Percentiles rank a stretch among this genome's conserved stretches.
Evolutionary conservation across 768 basidiomycete genomes (phyloP).

Genomic region (Pleurotus cornucopiae): DNA sequence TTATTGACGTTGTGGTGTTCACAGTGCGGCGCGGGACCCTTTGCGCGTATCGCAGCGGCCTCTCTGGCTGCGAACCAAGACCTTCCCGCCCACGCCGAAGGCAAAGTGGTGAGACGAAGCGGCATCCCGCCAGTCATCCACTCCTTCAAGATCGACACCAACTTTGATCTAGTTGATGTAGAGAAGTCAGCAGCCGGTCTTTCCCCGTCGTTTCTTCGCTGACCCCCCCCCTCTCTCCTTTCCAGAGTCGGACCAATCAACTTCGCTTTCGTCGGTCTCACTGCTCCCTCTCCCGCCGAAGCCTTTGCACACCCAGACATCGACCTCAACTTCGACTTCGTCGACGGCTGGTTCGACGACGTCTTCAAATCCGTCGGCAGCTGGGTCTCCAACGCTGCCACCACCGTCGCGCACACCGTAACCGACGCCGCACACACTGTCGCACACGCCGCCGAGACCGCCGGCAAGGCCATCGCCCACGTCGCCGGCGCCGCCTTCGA

Average conservation of each 20-base stretch:
- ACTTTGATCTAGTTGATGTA: constrained; percentile 24
- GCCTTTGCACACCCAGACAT: background rate
- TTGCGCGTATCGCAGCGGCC: no score
- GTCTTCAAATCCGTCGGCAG: no score
- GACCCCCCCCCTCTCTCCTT: no score
- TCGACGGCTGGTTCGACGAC: constrained; percentile 14
- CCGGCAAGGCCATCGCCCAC: background rate
- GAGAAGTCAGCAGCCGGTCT: constrained; percentile 11
- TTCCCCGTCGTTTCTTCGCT: background rate
- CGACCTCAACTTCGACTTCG: constrained; percentile 10
- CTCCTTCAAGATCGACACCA: constrained; percentile 27
- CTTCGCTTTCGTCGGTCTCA: constrained; percentile 12
- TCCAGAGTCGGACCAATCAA: background rate
- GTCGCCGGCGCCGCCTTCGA: no score
- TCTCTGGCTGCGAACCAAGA: constrained; percentile 27
- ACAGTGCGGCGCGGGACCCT: no score
- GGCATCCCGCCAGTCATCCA: constrained; percentile 22
- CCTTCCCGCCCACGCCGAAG: constrained; percentile 21
- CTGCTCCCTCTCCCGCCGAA: background rate
- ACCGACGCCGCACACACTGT: background rate
- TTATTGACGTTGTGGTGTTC: no score
- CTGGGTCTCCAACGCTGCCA: constrained; percentile 8
- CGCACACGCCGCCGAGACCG: background rate
- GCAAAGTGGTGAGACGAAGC: constrained; percentile 19
- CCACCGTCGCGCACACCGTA: background rate